A percentile compares a stretch with the other conserved stretches of the same genome.
phyloP scores from a whole-genome alignment of 495 filamentous ascomycete species.

The Jackrogersella minutella region DNA sequence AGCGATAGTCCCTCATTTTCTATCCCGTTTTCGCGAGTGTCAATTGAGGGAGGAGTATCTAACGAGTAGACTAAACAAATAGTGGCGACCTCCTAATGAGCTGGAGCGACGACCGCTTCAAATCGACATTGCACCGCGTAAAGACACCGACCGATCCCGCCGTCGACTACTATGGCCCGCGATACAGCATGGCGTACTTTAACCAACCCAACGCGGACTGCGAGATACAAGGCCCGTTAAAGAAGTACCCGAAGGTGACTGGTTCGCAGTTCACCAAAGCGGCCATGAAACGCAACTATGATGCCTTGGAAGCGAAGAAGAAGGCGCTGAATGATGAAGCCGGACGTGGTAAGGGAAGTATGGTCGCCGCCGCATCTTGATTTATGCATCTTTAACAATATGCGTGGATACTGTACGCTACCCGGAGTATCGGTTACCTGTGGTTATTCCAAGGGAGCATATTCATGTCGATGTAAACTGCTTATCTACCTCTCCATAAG shows the following conservation, averaged over 20 bases:
- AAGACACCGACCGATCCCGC: conserved; percentile 61
- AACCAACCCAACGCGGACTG: conserved; percentile 69
- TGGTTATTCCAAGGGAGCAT: too few relatives aligned
- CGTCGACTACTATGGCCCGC: conserved; percentile 63
- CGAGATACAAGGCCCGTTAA: conserved; percentile 65
- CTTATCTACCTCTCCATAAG: too few relatives aligned
- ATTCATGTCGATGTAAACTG: too few relatives aligned
- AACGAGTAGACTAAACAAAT: not conserved
- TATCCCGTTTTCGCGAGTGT: not conserved
- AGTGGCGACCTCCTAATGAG: conserved; percentile 71
- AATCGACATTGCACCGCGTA: conserved; percentile 69
- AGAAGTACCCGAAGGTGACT: conserved; percentile 68
- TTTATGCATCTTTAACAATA: not conserved
- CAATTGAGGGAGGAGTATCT: not conserved
- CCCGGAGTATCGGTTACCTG: too few relatives aligned
- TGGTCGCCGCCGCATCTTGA: conserved; percentile 29
- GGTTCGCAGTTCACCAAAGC: conserved; percentile 64
- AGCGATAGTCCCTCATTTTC: not conserved
- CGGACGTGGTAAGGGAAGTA: not conserved
- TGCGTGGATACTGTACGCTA: not conserved
- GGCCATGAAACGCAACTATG: conserved; percentile 68
- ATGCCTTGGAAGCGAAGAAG: conserved; percentile 52
- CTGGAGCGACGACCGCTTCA: conserved; percentile 75
- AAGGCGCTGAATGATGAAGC: conserved; percentile 4
- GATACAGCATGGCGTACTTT: conserved; percentile 73